phyloP scores from a whole-genome alignment of 148 eudicot genomes.

The Camellia japonica region DNA sequence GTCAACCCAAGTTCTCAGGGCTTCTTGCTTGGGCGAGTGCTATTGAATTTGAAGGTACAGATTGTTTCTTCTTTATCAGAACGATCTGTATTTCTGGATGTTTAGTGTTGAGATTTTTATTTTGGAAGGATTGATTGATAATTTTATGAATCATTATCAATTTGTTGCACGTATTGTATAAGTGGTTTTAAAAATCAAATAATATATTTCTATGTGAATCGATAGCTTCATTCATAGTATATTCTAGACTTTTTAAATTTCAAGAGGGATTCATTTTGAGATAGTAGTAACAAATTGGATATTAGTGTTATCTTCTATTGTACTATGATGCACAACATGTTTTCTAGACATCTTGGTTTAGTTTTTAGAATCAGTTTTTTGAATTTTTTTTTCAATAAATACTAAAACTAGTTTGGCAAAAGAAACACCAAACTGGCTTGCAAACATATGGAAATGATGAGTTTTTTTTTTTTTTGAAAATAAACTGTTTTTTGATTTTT shows the following conservation, averaged over 20 bases:
- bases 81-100: background rate
- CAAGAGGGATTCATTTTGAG: background rate
- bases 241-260: background rate
- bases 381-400: too few species aligned
- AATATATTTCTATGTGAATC: background rate
- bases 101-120: background rate
- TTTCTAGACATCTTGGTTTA: background rate
- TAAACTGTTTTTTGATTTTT: too few species aligned
- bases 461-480: too few species aligned
- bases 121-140: background rate
- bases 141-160: background rate
- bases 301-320: background rate
- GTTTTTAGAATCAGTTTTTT: background rate
- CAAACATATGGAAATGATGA: too few species aligned
- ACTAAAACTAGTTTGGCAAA: too few species aligned
- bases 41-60: slow-evolving; percentile 5
- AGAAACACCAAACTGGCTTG: too few species aligned
- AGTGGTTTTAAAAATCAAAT: background rate
- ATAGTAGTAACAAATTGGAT: background rate
- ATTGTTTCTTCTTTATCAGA: slow-evolving; percentile 1
- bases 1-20: slow-evolving; percentile 6
- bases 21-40: slow-evolving; percentile 1
- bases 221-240: background rate
- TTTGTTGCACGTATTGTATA: background rate
- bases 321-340: background rate